A percentile compares a stretch with the other conserved stretches of the same genome.
These are phyloP conservation scores for Candida incommunis DNA, from an alignment of 805 yeast genomes.

Conservation along the genomic window DNA sequence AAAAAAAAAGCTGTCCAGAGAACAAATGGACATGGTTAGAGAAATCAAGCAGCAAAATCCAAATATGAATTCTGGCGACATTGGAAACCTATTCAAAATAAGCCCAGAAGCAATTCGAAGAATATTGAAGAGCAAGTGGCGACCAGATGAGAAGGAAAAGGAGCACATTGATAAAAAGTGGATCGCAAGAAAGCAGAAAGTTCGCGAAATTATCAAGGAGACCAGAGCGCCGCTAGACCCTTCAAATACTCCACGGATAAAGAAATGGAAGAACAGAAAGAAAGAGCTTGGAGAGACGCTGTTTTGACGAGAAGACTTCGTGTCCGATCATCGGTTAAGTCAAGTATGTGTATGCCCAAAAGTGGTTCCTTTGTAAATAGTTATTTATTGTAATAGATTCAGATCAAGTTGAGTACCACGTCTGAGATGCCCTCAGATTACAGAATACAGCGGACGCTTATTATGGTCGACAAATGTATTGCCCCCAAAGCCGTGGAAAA, in stretches of 20 bases:
- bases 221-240: background rate
- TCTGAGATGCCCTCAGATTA: no score
- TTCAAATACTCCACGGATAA: background rate
- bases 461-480: no score
- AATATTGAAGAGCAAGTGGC: constrained; percentile 66
- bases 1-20: constrained; percentile 47
- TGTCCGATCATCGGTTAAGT: no score
- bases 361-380: background rate
- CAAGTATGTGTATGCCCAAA: no score
- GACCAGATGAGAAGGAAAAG: constrained; percentile 44
- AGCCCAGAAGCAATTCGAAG: constrained; percentile 77
- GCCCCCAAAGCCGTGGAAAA: no score
- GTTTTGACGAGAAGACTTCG: background rate
- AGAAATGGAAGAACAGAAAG: background rate
- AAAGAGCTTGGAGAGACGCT: background rate
- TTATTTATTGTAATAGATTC: background rate
- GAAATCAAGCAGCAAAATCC: constrained; percentile 42
- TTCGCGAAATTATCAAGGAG: constrained; percentile 1
- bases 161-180: constrained; percentile 31
- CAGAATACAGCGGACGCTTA: no score
- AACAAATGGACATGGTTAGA: constrained; percentile 52
- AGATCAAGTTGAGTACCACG: no score
- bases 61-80: constrained; percentile 38
- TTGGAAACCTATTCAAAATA: constrained; percentile 50
- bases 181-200: constrained; percentile 29